Evolutionary conservation across 2,329 filamentous ascomycete genomes (phyloP), one percentile per base, ranked within the genome.

Genomic region (Colletotrichum tanaceti): DNA sequence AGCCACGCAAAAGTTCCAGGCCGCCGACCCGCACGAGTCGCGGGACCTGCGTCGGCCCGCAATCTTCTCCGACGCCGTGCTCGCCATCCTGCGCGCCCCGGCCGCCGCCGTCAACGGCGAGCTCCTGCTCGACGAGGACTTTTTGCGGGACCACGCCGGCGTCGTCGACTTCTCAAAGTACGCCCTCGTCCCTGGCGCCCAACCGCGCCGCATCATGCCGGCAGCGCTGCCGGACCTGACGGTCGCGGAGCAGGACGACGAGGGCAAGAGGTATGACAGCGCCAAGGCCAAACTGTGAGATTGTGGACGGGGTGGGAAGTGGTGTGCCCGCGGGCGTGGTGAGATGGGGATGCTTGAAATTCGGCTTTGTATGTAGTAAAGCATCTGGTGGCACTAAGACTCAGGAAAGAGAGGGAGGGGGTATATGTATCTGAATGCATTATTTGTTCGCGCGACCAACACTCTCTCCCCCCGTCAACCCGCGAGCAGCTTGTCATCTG

Each of bases 171-270:
- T 97, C 73, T 85, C 84, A 0, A 86, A 88, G 73, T 97, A 97
- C 76, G 87, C 84, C 41, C 77, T 95, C n/a, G 83, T 94, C 0
- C 81, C 86, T 0, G 91, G 91, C 1, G 73, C 86, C 0, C 79
- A 65, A 1, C 93, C 93, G 0, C 81, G 93, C 65, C 83, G 93
- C 22, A 97, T 97, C 71, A 94, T 97, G 92, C 93, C 93, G 0
- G 81, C 77, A 0, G 77, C 83, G 65, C 82, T 96, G 70, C 93
- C 93, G 0, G 86, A 90, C 71, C 75, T 97, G 73, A 87, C 83
- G 2, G 93, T 97, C 5, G 86, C 83, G 9, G 93, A 96, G 80
- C 92, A 97, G 79, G 88, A 90, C 68, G 93, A 97, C 74, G 92
- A 97, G 77, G 93, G 93, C 0, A 85, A 82, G 74, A 85, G 90